Conservation (phyloP, 768 basidiomycete genomes). For the Fibroporia radiculosa region DNA sequence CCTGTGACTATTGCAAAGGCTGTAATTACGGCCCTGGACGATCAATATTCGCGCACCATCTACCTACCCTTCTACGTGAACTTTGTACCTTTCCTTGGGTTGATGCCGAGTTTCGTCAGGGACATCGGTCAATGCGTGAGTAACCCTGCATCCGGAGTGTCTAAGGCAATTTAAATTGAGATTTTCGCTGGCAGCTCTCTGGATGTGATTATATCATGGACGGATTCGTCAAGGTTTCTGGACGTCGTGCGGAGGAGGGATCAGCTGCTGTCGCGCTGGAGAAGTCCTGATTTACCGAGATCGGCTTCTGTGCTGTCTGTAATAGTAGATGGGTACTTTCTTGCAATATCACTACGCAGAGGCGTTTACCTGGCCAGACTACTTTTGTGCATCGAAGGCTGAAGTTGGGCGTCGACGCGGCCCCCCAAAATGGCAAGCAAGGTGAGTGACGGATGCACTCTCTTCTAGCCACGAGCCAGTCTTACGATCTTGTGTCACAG, state of each 20-base stretch:
- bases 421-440: too few relatives aligned
- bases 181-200: conserved; percentile 37
- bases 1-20: conserved; percentile 73
- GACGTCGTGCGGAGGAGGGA: conserved; percentile 49
- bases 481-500: too few relatives aligned
- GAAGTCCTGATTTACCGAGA: not conserved
- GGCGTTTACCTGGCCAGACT: too few relatives aligned
- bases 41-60: conserved; percentile 66
- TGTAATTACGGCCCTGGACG: conserved; percentile 77
- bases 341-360: too few relatives aligned
- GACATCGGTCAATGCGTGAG: conserved; percentile 74
- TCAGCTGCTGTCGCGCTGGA: conserved; percentile 11
- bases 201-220: conserved; percentile 68
- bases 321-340: too few relatives aligned
- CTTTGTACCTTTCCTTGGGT: conserved; percentile 43
- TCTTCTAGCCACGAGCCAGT: too few relatives aligned
- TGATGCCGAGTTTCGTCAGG: conserved; percentile 64
- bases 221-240: conserved; percentile 58
- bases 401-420: too few relatives aligned
- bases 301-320: too few relatives aligned
- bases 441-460: too few relatives aligned
- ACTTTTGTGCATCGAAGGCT: too few relatives aligned
- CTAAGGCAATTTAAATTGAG: not conserved
- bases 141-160: not conserved
- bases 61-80: conserved; percentile 68